phyloP scores from a whole-genome alignment of 139 green algal genomes.

The Chlamydomonas schloesseri region DNA sequence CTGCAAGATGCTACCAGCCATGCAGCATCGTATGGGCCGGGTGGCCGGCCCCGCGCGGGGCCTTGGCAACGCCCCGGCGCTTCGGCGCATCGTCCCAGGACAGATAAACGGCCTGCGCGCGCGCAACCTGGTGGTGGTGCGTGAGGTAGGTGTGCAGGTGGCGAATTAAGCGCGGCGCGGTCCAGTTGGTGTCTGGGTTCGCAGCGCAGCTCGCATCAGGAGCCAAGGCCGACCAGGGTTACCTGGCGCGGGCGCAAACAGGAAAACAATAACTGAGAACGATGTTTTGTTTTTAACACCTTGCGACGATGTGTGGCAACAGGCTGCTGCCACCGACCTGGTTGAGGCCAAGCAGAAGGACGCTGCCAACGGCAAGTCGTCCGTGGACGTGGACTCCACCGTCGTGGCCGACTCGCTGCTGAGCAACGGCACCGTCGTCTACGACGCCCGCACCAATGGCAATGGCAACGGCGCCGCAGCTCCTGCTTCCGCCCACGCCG shows the following conservation, averaged over 20 bases:
- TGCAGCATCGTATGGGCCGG: background rate
- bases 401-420: background rate
- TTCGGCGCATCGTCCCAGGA: too few relatives aligned
- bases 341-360: slow-evolving; percentile 46
- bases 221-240: background rate
- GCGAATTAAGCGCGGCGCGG: background rate
- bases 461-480: slow-evolving; percentile 46
- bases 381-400: slow-evolving; percentile 15
- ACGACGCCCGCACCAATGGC: slow-evolving; percentile 47
- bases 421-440: slow-evolving; percentile 47
- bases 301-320: background rate
- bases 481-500: background rate
- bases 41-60: background rate
- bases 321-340: slow-evolving; percentile 64
- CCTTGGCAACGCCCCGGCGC: background rate
- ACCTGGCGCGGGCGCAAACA: background rate
- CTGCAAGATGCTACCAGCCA: slow-evolving; percentile 21
- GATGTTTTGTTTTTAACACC: background rate
- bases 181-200: too few relatives aligned
- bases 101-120: background rate
- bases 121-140: slow-evolving; percentile 22
- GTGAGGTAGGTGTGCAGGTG: background rate
- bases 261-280: background rate
- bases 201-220: background rate
- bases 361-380: background rate